Evolutionary conservation across 2,329 filamentous ascomycete species (phyloP).

Genomic region (Teratosphaeria viscida): DNA sequence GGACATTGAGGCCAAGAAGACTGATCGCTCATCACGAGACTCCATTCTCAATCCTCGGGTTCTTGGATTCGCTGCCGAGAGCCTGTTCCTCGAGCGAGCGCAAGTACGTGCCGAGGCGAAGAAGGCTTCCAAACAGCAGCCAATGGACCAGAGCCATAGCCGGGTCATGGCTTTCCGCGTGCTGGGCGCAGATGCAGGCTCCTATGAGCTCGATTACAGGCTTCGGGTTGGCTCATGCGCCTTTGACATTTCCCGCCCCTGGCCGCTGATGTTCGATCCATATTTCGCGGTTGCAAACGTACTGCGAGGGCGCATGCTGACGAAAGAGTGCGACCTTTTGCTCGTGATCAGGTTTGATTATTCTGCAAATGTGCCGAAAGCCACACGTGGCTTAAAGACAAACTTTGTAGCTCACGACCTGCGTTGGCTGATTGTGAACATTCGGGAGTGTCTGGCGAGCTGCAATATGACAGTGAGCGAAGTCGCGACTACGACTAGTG

Average conservation of each 20-base stretch:
- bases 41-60: neutral
- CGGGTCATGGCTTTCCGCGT: neutral
- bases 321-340: conserved; percentile 9
- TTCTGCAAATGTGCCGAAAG: conserved; percentile 5
- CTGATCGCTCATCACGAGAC: neutral
- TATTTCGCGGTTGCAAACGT: conserved; percentile 13
- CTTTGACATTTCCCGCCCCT: conserved; percentile 6
- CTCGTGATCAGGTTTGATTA: neutral
- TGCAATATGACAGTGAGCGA: conserved; percentile 10
- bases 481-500: conserved; percentile 6
- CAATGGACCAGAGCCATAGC: conserved; percentile 1
- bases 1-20: neutral
- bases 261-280: conserved; percentile 17
- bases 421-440: conserved; percentile 7
- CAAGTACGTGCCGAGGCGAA: neutral
- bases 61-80: neutral
- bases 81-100: neutral
- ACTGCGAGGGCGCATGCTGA: conserved; percentile 8
- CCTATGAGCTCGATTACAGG: neutral
- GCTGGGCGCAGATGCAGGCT: neutral
- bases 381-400: neutral
- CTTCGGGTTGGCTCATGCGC: neutral
- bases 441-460: conserved; percentile 9
- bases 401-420: conserved; percentile 2
- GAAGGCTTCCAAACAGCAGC: neutral